Base-by-base conservation (phyloP, 1,284 basidiomycete species). In the Fomitopsis pinicola region DNA sequence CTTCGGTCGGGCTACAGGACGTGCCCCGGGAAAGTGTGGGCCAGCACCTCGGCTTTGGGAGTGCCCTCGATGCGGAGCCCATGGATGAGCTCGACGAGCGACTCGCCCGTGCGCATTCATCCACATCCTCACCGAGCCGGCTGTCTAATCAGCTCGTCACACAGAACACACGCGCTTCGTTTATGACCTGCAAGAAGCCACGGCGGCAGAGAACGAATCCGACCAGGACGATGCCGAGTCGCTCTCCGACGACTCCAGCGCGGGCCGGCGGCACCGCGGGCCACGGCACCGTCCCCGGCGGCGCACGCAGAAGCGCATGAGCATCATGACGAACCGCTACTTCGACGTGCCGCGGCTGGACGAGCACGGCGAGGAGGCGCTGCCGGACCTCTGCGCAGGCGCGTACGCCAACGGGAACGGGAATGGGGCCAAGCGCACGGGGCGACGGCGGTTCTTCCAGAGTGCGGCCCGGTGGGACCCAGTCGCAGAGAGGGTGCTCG, bases 1-100 rank as follows among this genome's bases (percentile, higher is more conserved):
- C 97, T 0, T 93, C 93, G 8, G 94, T 94, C 0, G 90, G 88
- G 62, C 85, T 97, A 81, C 94, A 95, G 54, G 86, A 92, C 56
- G 89, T 94, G 1, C 94, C 95, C 0, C 74, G 82, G 45, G 84
- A 91, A 68, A 82, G 80, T 48, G 63, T 91, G 0, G 86, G 82
- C 3, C 77, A 82, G 17, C 88, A 92, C 64, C 78, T 91, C 12
- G 84, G 83, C 0, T 79, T 87, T 59, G 77, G 77, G 12, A 74
- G 71, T 30, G 74, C 75, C n/a, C 74, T 82, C 60, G 79, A 81
- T 17, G 63, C 71, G 22, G 78, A 77, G 17, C 76, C 78, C 33
- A 76, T 77, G 62, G 81, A 90, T 63, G 82, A 85, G 19, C 69
- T 92, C 44, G 91, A 92, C 67, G 82, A 85, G 59, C 78, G 78